Base-by-base conservation (phyloP, 768 basidiomycete species). In the Lentinula edodes region DNA sequence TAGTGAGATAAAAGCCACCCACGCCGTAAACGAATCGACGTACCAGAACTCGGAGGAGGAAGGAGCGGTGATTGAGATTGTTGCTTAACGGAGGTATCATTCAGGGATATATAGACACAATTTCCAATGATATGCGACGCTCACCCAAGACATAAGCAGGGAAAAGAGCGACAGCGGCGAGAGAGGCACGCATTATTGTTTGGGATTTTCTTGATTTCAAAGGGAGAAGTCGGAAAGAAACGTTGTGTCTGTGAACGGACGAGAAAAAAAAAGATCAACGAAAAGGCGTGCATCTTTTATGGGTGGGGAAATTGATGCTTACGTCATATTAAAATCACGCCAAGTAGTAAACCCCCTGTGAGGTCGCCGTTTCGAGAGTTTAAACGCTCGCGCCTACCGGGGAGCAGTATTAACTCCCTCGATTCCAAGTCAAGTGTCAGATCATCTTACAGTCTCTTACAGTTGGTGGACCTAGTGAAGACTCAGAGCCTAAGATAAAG, bases 101-200 rank as follows among this genome's bases (percentile, higher is more conserved):
- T 43, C 28, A 28, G 28, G 28, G 28, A 28, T 28, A 28, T 28
- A 20, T n/a, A 46, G 18, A 18, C 16, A 43, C 38, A 7, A 42
- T 41, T 18, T 8, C 3, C n/a, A 56, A 32, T 12, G n/a, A 42
- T 42, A 20, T 8, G 18, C 16, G 41, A 16, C 23, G 41, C 55
- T 18, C 23, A 56, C 55, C 55, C 10, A 43, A 56, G 2, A 41
- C 55, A 34, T 43, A 56, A 42, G 55, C 55, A 42, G 55, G 55
- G 20, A 56, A 56, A 56, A 56, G 55, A 56, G 55, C 55, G 55
- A 43, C 55, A 32, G 55, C 55, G 41, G 55, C 55, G 41, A 56
- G 20, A 34, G 55, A 56, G 41, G 41, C 55, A 56, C 55, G 55
- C 55, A 56, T 54, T 36, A 20, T 54, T 35, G n/a, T 48, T 48